Base-by-base conservation (phyloP, 768 basidiomycete species). In the Clitopilus hobsonii region DNA sequence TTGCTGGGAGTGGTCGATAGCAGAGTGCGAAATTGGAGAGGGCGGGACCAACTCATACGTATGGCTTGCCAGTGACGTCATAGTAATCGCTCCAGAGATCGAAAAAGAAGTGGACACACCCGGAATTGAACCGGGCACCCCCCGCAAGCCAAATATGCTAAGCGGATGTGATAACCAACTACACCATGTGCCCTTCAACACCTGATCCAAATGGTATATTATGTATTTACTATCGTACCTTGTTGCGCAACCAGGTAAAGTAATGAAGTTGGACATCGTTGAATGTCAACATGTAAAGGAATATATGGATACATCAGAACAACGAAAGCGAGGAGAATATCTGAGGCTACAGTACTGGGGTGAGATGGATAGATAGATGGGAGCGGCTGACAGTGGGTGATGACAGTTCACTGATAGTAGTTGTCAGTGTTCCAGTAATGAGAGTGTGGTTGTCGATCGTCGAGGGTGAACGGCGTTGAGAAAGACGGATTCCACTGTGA, bases 81-180 rank as follows among this genome's bases (percentile, higher is more conserved):
- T 45, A 20, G 18, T 11, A 20, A 16, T 4, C 10, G 8, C 54
- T 32, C 36, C 41, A 20, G 24, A 24, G 23, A 27, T 23, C n/a
- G 51, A 49, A 58, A 56, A 57, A 56, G 58, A 54, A 51, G 0
- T 64, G 65, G 62, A 64, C 64, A 63, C 62, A 65, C 58, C 63
- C 62, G 65, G 65, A 65, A 61, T 65, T 63, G 67, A 67, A 68
- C 64, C 63, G 57, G 62, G 57, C 56, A 64, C 65, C 62, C 55
- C 63, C 64, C 63, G 64, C 61, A 65, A 24, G 26, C 48, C 13
- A 22, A 25, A 6, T 23, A 55, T 67, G 66, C 66, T 63, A 67
- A 67, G 65, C 62, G 66, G 63, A 61, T 63, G 66, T 62, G 65
- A 67, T 67, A 66, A 65, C 65, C 66, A 66, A 67, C 66, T 65